phyloP scores from a whole-genome alignment of 371 early-diverging fungal genomes.

The Mucor saturninus region DNA sequence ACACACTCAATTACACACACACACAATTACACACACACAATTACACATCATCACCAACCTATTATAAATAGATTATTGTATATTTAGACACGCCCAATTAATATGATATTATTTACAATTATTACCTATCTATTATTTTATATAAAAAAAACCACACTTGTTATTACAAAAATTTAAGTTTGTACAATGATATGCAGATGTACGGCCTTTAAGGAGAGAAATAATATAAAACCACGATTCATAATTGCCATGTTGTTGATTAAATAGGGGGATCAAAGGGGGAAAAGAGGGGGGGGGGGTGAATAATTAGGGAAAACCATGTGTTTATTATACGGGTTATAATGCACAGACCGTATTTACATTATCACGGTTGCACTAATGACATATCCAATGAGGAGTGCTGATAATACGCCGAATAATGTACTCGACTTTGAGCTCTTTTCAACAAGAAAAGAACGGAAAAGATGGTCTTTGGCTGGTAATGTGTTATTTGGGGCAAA shows the following conservation, averaged over 20 bases:
- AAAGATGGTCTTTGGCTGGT: conserved; percentile 3
- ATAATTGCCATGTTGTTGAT: no score
- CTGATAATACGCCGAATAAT: conserved; percentile 11
- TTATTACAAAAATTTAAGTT: neutral
- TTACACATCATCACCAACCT: neutral
- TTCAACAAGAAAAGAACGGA: conserved; percentile 19
- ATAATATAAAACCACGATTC: no score
- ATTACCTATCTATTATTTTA: neutral
- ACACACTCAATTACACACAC: neutral
- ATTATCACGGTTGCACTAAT: conserved; percentile 6
- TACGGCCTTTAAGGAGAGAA: no score
- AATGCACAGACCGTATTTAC: conserved; percentile 6
- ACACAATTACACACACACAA: neutral
- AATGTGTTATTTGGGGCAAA: neutral
- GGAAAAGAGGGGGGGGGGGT: no score
- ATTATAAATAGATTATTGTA: no score
- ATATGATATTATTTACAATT: neutral
- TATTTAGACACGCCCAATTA: no score
- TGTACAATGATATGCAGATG: no score
- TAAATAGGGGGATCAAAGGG: no score
- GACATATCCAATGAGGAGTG: conserved; percentile 13
- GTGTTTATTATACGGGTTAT: neutral
- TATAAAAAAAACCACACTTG: neutral
- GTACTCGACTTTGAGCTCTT: conserved; percentile 8
- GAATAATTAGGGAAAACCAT: neutral